A percentile compares a stretch with the other conserved stretches of the same genome.
These are phyloP conservation scores for Silene conica DNA, from an alignment of 148 eudicot species.

Conservation along the genomic window DNA sequence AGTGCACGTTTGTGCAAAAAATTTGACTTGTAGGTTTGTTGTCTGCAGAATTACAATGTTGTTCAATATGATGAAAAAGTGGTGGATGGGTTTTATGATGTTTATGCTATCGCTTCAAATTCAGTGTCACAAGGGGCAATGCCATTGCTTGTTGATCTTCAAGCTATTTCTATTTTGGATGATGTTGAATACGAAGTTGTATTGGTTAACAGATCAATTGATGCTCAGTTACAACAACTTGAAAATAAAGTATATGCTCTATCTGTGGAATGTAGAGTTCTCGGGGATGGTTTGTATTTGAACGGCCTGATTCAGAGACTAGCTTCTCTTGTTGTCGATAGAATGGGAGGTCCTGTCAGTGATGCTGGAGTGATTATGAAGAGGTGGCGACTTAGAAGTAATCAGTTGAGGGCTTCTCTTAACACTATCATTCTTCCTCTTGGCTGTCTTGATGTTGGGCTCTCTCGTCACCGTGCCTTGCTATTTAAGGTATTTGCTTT, in stretches of 20 bases:
- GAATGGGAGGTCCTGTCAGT: slow-evolving; percentile 89
- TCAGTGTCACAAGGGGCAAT: slow-evolving; percentile 56
- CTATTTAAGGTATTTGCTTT: slow-evolving; percentile 64
- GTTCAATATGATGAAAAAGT: slow-evolving; percentile 83
- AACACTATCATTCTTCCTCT: slow-evolving; percentile 75
- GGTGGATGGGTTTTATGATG: slow-evolving; percentile 88
- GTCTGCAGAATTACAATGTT: slow-evolving; percentile 74
- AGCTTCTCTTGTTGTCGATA: slow-evolving; percentile 71
- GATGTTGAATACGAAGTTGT: slow-evolving; percentile 68
- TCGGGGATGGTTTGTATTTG: slow-evolving; percentile 37
- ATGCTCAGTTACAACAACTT: slow-evolving; percentile 59
- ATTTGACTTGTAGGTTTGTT: slow-evolving; percentile 14
- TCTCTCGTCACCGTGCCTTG: slow-evolving; percentile 93
- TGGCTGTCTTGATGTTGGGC: slow-evolving; percentile 87
- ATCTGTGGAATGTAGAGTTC: slow-evolving; percentile 43
- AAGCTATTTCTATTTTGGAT: slow-evolving; percentile 55
- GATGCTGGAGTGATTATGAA: slow-evolving; percentile 72
- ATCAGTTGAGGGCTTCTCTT: slow-evolving; percentile 52
- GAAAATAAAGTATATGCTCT: slow-evolving; percentile 64
- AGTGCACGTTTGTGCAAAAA: slow-evolving; percentile 1
- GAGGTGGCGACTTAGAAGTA: slow-evolving; percentile 69
- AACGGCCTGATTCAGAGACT: slow-evolving; percentile 61
- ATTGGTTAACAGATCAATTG: slow-evolving; percentile 60
- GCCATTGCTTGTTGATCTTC: slow-evolving; percentile 72
- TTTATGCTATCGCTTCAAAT: slow-evolving; percentile 50